Conservation (phyloP, 2,329 filamentous ascomycete species). For the Cladophialophora carrionii region DNA sequence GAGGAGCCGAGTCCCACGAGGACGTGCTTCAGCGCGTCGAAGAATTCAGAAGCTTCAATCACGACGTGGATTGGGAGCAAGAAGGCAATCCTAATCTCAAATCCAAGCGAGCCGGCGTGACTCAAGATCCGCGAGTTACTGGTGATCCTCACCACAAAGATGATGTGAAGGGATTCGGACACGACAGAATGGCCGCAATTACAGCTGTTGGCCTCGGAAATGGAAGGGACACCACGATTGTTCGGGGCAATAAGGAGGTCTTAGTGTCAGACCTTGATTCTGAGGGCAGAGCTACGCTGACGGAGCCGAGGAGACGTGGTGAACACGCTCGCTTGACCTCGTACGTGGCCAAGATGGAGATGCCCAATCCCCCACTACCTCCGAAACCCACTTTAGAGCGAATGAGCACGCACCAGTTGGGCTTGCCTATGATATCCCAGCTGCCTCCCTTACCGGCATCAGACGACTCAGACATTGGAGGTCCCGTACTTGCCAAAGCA, state of each 20-base stretch:
- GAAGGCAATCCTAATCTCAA: conserved; percentile 61
- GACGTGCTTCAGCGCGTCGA: conserved; percentile 62
- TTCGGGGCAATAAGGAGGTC: conserved; percentile 69
- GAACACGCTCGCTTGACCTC: conserved; percentile 40
- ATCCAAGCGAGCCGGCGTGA: conserved; percentile 56
- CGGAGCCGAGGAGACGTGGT: conserved; percentile 55
- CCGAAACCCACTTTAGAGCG: conserved; percentile 62
- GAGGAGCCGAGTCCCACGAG: conserved; percentile 47
- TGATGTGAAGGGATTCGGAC: conserved; percentile 77
- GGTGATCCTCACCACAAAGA: conserved; percentile 66
- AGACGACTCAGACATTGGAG: conserved; percentile 83
- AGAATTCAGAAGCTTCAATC: conserved; percentile 70
- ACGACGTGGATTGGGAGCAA: conserved; percentile 69
- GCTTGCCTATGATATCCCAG: conserved; percentile 69
- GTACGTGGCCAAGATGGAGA: conserved; percentile 41
- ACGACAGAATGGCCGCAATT: conserved; percentile 73
- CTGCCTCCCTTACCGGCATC: conserved; percentile 69
- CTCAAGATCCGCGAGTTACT: conserved; percentile 62
- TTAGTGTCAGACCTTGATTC: conserved; percentile 66
- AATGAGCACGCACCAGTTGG: conserved; percentile 67
- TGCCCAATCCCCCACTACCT: conserved; percentile 58
- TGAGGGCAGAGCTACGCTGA: conserved; percentile 65
- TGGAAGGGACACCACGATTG: conserved; percentile 71
- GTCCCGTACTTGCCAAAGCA: conserved; percentile 65
- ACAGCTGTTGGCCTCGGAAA: conserved; percentile 63